A percentile compares a stretch with the other conserved stretches of the same genome.
Evolutionary conservation across 805 yeast species (phyloP).

Genomic region (Cyberlindnera lachancei): DNA sequence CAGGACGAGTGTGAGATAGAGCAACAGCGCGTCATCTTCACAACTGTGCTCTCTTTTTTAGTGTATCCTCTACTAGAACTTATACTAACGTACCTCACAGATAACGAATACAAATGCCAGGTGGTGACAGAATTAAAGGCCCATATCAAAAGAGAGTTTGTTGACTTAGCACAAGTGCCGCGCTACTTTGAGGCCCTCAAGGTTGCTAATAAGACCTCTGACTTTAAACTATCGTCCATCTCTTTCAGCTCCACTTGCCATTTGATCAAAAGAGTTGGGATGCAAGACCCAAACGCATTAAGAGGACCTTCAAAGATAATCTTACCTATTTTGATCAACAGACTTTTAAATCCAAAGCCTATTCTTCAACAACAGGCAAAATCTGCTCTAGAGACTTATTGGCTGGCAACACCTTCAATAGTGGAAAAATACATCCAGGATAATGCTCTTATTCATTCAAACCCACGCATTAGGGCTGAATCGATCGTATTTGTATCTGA

Average conservation of each 20-base stretch:
- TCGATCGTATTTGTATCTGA: conserved; percentile 38
- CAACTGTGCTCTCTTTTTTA: too few species aligned
- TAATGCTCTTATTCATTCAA: conserved; percentile 34
- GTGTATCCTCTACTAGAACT: background rate
- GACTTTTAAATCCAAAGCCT: conserved; percentile 35
- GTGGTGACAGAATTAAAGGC: conserved; percentile 35
- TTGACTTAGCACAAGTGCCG: conserved; percentile 42
- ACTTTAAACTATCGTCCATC: conserved; percentile 30
- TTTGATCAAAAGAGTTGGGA: conserved; percentile 47
- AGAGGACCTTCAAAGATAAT: conserved; percentile 35
- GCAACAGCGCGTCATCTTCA: too few species aligned
- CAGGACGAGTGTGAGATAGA: too few species aligned
- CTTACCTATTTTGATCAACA: conserved; percentile 43
- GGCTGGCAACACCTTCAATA: conserved; percentile 42
- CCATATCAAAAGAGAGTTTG: conserved; percentile 47
- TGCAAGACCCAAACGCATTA: conserved; percentile 43
- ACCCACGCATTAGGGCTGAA: conserved; percentile 33
- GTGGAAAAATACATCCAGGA: conserved; percentile 40
- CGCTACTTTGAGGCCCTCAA: conserved; percentile 43
- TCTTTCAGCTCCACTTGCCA: conserved; percentile 49
- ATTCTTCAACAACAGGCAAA: conserved; percentile 36
- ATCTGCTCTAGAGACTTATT: conserved; percentile 44
- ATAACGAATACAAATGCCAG: conserved; percentile 11
- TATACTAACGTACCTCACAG: conserved; percentile 6
- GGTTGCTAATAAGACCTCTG: conserved; percentile 34